phyloP scores from a whole-genome alignment of 768 basidiomycete genomes.

The Dendrothele bispora region DNA sequence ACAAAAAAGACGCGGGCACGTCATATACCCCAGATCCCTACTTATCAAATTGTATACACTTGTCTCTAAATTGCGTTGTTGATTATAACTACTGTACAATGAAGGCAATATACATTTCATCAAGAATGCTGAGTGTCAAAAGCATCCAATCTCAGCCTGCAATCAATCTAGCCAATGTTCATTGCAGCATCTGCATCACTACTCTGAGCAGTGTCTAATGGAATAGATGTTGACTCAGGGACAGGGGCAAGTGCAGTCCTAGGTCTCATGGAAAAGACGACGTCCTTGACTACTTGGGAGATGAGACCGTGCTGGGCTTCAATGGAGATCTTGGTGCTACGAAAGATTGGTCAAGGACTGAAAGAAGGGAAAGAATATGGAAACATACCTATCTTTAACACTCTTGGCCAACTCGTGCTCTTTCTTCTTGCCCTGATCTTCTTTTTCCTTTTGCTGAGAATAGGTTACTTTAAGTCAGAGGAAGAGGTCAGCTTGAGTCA shows the following conservation, averaged over 20 bases:
- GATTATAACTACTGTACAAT: too few species aligned
- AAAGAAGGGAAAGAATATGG: not conserved
- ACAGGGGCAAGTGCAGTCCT: constrained; percentile 24
- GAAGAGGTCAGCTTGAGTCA: not conserved
- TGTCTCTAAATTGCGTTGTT: too few species aligned
- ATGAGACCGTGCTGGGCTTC: constrained; percentile 95
- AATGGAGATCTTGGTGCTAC: constrained; percentile 82
- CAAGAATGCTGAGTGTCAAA: too few species aligned
- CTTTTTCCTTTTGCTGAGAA: constrained; percentile 47
- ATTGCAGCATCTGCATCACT: too few species aligned
- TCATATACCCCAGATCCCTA: too few species aligned
- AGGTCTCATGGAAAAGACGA: constrained; percentile 75
- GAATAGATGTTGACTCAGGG: too few species aligned
- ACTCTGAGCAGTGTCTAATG: too few species aligned
- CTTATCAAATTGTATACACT: too few species aligned
- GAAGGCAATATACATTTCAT: too few species aligned
- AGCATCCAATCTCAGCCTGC: too few species aligned
- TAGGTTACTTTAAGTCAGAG: not conserved
- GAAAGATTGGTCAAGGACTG: constrained; percentile 1
- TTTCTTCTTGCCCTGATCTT: constrained; percentile 81
- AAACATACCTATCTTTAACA: constrained; percentile 82
- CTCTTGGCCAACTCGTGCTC: constrained; percentile 85
- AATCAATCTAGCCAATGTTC: too few species aligned
- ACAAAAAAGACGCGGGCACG: too few species aligned
- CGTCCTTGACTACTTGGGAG: constrained; percentile 89